Evolutionary conservation across 2,329 filamentous ascomycete genomes (phyloP).

Genomic region (Tolypocladium tundrense): DNA sequence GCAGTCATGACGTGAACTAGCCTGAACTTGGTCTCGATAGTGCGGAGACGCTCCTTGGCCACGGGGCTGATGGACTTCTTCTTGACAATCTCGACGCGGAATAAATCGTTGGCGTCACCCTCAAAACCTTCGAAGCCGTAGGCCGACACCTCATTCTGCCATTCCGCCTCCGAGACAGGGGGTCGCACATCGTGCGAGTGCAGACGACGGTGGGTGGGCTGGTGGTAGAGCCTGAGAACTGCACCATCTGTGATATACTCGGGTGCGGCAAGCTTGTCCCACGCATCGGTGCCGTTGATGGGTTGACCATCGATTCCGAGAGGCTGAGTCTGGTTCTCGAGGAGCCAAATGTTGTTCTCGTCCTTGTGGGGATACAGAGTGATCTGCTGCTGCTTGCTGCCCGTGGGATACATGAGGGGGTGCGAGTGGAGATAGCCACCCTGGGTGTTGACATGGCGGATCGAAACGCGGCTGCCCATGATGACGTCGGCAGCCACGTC

Average conservation of each 20-base stretch:
- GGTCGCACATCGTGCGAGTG: slow-evolving; percentile 93
- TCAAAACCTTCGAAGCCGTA: slow-evolving; percentile 97
- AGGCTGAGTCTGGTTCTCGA: slow-evolving; percentile 95
- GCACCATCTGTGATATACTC: slow-evolving; percentile 68
- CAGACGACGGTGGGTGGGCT: slow-evolving; percentile 73
- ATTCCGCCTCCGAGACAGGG: slow-evolving; percentile 77
- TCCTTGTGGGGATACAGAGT: slow-evolving; percentile 99
- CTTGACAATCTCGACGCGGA: slow-evolving; percentile 91
- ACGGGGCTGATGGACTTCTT: slow-evolving; percentile 67
- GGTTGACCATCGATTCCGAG: slow-evolving; percentile 63
- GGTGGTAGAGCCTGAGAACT: slow-evolving; percentile 74
- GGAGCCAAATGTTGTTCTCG: slow-evolving; percentile 88
- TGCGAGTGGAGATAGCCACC: slow-evolving; percentile 97
- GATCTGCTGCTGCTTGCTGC: slow-evolving; percentile 97
- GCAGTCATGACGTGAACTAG: slow-evolving; percentile 95
- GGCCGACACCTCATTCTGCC: slow-evolving; percentile 93
- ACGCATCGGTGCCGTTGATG: slow-evolving; percentile 72
- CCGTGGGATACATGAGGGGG: slow-evolving; percentile 91
- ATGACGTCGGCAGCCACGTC: slow-evolving; percentile 88
- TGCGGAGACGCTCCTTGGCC: slow-evolving; percentile 78
- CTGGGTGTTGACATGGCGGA: slow-evolving; percentile 95
- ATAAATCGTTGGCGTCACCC: slow-evolving; percentile 92
- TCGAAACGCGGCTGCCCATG: slow-evolving; percentile 72
- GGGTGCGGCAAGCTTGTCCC: slow-evolving; percentile 56
- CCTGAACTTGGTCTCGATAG: slow-evolving; percentile 94